Conservation (phyloP, 441 rosid genomes). For the California macrophylla region DNA sequence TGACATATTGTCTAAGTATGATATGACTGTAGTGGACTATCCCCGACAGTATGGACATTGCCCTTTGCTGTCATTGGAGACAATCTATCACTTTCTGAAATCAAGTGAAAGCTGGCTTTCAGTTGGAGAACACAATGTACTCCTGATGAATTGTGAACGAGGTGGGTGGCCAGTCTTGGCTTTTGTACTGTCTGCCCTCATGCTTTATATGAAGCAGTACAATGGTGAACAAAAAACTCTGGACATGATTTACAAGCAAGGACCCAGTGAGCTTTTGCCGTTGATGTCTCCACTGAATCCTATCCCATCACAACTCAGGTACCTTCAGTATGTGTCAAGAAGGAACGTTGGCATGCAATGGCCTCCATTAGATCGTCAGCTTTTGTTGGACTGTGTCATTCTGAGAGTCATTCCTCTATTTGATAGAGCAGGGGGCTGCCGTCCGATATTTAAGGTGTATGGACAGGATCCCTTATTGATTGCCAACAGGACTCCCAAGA, state of each 20-base stretch:
- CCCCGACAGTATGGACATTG: conserved; percentile 82
- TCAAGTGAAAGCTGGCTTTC: conserved; percentile 81
- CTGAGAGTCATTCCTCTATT: conserved; percentile 57
- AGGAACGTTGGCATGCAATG: conserved; percentile 66
- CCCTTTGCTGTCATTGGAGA: conserved; percentile 69
- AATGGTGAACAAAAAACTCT: conserved; percentile 65
- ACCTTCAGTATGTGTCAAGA: conserved; percentile 72
- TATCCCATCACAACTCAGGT: conserved; percentile 75
- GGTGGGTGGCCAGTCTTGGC: conserved; percentile 92
- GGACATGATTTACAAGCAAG: conserved; percentile 79
- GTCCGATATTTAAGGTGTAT: conserved; percentile 72
- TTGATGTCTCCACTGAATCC: conserved; percentile 67
- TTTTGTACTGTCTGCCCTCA: conserved; percentile 80
- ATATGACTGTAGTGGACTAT: conserved; percentile 88
- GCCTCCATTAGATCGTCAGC: conserved; percentile 77
- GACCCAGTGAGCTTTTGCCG: conserved; percentile 71
- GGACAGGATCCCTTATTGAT: conserved; percentile 69
- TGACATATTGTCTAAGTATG: conserved; percentile 46
- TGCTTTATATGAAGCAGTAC: conserved; percentile 59
- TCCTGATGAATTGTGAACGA: conserved; percentile 69
- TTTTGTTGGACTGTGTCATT: conserved; percentile 64
- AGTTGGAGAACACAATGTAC: conserved; percentile 58
- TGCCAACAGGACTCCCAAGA: conserved; percentile 56
- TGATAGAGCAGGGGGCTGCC: conserved; percentile 66
- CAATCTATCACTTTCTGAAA: conserved; percentile 65